phyloP scores from a whole-genome alignment of 202 grass and related monocot genomes.

The Setaria viridis region DNA sequence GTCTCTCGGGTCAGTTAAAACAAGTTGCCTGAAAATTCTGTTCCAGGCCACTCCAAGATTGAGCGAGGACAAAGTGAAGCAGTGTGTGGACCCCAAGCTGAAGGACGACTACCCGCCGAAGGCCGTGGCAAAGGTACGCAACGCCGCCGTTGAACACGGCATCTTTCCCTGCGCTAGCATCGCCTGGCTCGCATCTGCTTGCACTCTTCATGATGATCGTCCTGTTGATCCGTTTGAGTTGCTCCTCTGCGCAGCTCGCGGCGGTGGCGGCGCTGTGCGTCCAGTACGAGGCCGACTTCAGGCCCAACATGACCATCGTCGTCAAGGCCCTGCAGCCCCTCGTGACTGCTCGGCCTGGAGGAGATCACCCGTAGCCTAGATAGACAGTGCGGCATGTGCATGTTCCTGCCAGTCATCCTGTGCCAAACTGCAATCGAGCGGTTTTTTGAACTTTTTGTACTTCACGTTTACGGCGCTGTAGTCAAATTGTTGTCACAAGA shows the following conservation, averaged over 20 bases:
- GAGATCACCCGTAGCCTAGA: constrained; percentile 42
- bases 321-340: constrained; percentile 79
- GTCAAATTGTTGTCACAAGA: background rate
- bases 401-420: background rate
- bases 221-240: background rate
- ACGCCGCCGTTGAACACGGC: background rate
- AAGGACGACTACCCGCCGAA: constrained; percentile 71
- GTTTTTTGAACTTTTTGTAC: background rate
- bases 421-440: background rate
- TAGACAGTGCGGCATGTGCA: background rate
- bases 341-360: constrained; percentile 50
- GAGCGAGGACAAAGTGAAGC: constrained; percentile 83
- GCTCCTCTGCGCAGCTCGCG: constrained; percentile 49
- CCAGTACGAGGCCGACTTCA: constrained; percentile 78
- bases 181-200: no score
- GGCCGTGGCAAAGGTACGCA: constrained; percentile 71
- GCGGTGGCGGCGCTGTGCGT: constrained; percentile 78
- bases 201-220: background rate
- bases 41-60: constrained; percentile 66
- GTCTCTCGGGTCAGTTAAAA: no score
- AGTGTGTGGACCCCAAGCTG: constrained; percentile 75
- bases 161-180: background rate
- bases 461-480: background rate
- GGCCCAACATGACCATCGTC: constrained; percentile 85
- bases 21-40: no score